Percentiles rank a stretch among this genome's conserved stretches.
These are phyloP conservation scores for Fraxinus floribunda DNA, from an alignment of 305 asterid genomes.

Conservation along the genomic window DNA sequence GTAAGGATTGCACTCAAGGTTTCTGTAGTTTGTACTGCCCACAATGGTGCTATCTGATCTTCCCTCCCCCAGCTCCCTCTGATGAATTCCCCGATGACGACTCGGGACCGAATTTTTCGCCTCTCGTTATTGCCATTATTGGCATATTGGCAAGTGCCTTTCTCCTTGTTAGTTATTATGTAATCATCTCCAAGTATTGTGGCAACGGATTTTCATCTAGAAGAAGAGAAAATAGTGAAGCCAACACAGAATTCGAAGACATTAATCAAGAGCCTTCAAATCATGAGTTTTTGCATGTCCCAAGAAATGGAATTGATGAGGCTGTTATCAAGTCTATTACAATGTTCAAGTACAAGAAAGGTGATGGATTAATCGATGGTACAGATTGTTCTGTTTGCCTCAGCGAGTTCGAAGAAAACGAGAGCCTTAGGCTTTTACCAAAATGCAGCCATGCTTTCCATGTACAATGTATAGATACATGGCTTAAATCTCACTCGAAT, in stretches of 20 bases:
- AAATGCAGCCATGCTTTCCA: constrained; percentile 61
- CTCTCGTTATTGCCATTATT: constrained; percentile 31
- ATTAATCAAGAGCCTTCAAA: constrained; percentile 26
- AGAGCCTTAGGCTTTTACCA: constrained; percentile 48
- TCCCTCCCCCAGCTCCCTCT: constrained; percentile 52
- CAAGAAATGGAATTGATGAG: constrained; percentile 44
- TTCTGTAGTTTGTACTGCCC: constrained; percentile 55
- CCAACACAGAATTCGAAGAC: constrained; percentile 18
- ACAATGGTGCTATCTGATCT: constrained; percentile 49
- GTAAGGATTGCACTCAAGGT: constrained; percentile 52
- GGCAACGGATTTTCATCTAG: constrained; percentile 26
- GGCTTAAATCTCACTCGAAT: constrained; percentile 51
- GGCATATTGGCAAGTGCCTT: constrained; percentile 32
- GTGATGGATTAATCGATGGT: constrained; percentile 32
- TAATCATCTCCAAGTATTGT: constrained; percentile 35
- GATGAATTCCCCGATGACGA: constrained; percentile 22
- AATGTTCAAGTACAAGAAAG: constrained; percentile 41
- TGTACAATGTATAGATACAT: constrained; percentile 46
- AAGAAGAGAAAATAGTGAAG: constrained; percentile 14
- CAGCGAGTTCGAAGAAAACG: constrained; percentile 52
- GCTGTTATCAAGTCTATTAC: constrained; percentile 40
- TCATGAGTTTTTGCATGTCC: constrained; percentile 30
- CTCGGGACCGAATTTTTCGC: constrained; percentile 34
- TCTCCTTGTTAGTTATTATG: constrained; percentile 36
- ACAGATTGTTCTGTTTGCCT: constrained; percentile 56